Percentiles rank a stretch among this genome's conserved stretches.
Evolutionary conservation across 179 eudicot genomes (phyloP).

Genomic region (Vitellaria paradoxa): DNA sequence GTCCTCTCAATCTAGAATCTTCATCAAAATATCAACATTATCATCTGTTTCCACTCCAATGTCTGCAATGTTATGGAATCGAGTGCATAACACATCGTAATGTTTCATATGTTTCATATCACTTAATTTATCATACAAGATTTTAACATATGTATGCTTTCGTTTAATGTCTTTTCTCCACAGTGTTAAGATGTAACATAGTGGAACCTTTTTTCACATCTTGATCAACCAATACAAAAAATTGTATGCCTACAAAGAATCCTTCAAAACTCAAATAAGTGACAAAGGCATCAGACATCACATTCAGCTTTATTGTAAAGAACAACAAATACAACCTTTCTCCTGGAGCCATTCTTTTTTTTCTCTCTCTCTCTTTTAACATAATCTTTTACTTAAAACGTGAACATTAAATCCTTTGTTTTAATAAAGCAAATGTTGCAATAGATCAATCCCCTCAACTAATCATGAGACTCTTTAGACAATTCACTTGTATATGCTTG

Average conservation of each 20-base stretch:
- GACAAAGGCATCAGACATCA: background rate
- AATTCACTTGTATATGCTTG: background rate
- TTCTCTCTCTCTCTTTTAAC: no score
- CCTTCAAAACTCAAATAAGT: conserved; percentile 14
- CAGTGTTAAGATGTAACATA: background rate
- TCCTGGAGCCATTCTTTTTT: background rate
- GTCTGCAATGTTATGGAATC: conserved; percentile 6
- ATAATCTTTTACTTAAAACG: background rate
- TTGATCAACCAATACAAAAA: background rate
- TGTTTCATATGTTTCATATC: background rate
- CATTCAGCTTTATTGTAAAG: background rate
- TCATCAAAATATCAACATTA: background rate
- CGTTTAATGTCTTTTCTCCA: conserved; percentile 4
- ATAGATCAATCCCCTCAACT: background rate
- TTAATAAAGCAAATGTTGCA: background rate
- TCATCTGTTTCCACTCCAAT: background rate
- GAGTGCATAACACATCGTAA: background rate
- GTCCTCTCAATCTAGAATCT: background rate
- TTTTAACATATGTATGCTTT: background rate
- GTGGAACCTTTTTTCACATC: background rate
- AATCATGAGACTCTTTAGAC: conserved; percentile 1
- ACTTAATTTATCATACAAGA: background rate
- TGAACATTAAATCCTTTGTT: background rate
- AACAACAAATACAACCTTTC: background rate
- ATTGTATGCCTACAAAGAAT: conserved; percentile 11